A percentile compares a stretch with the other conserved stretches of the same genome.
phyloP scores from a whole-genome alignment of 2,329 filamentous ascomycete species.

The Colletotrichum cuscutae region DNA sequence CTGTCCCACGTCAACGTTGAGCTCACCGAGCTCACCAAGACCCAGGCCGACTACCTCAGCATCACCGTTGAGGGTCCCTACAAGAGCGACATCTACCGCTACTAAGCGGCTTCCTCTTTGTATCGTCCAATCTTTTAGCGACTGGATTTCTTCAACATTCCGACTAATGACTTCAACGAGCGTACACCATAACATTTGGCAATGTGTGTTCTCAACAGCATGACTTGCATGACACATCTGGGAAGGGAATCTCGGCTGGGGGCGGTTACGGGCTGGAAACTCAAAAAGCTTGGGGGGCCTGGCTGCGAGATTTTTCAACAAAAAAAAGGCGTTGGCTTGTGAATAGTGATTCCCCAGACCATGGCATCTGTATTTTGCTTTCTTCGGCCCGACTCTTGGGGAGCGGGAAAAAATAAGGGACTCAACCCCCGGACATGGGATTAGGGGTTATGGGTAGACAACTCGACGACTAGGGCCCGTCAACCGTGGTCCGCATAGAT shows the following conservation, averaged over 20 bases:
- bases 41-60: conserved; percentile 95
- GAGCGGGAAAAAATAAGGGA: conserved; percentile 26
- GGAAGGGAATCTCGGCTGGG: conserved; percentile 38
- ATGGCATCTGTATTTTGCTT: conserved; percentile 42
- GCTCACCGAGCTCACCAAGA: conserved; percentile 84
- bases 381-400: conserved; percentile 31
- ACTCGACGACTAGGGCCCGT: conserved; percentile 46
- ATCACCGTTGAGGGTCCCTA: conserved; percentile 88
- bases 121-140: conserved; percentile 39
- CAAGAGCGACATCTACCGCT: conserved; percentile 85
- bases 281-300: conserved; percentile 42
- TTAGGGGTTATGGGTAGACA: conserved; percentile 21
- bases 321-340: conserved; percentile 49
- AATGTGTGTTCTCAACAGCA: conserved; percentile 57
- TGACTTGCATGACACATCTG: conserved; percentile 52
- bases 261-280: conserved; percentile 40
- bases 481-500: conserved; percentile 52
- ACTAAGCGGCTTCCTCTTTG: conserved; percentile 52
- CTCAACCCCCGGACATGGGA: conserved; percentile 32
- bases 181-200: conserved; percentile 35
- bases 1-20: conserved; percentile 93
- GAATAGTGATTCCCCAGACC: conserved; percentile 44
- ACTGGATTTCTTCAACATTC: conserved; percentile 35
- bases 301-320: conserved; percentile 47
- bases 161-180: conserved; percentile 37